phyloP scores from a whole-genome alignment of 768 basidiomycete species.

The Tulasnella sp. region DNA sequence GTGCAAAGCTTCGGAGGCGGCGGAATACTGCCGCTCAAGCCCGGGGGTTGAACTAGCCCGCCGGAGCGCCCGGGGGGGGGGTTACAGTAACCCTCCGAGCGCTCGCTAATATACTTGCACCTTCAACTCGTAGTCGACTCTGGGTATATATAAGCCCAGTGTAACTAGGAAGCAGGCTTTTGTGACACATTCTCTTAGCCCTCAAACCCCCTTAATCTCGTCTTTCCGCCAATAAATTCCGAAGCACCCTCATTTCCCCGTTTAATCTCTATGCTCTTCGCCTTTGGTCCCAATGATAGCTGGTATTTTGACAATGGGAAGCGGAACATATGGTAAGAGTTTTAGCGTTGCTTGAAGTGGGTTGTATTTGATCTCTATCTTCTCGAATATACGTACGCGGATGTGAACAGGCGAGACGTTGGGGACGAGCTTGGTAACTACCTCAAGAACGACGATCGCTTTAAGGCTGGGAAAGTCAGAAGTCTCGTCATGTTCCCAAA shows the following conservation, averaged over 20 bases:
- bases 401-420: background rate
- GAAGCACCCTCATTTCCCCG: background rate
- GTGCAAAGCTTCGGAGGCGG: no score
- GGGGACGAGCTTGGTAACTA: background rate
- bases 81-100: no score
- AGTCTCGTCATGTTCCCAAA: background rate
- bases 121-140: no score
- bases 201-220: no score
- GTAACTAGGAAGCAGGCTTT: no score
- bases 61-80: no score
- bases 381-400: background rate
- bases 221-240: background rate
- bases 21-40: no score
- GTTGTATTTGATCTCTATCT: background rate
- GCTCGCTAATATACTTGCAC: no score
- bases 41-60: no score
- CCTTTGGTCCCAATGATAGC: background rate
- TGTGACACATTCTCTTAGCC: no score
- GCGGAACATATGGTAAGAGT: background rate
- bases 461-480: background rate
- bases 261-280: background rate
- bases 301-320: conserved; percentile 3
- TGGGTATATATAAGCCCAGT: no score
- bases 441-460: background rate
- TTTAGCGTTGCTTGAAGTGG: background rate